Conservation (phyloP, 2,329 filamentous ascomycete genomes). For the Monosporascus sp. region DNA sequence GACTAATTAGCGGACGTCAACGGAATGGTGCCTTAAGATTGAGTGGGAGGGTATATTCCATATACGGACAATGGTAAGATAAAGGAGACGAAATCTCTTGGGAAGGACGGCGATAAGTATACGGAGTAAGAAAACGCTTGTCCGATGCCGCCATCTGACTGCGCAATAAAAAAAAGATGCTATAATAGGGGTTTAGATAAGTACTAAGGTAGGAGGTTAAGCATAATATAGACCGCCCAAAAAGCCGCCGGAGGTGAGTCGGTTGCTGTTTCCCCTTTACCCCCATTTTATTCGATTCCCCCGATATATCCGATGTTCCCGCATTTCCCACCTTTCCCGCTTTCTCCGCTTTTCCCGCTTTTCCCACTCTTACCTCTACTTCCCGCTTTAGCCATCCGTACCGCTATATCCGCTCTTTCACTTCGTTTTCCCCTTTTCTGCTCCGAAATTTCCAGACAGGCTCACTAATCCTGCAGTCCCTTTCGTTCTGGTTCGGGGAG, state of each 20-base stretch:
- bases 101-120: too few species aligned
- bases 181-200: too few species aligned
- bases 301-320: not conserved
- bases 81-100: too few species aligned
- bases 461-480: too few species aligned
- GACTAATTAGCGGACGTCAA: not conserved
- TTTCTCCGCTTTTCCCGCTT: slow-evolving; percentile 2
- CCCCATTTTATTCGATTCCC: not conserved
- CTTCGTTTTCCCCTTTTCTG: not conserved
- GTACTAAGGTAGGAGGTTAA: too few species aligned
- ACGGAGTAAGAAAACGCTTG: not conserved
- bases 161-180: not conserved
- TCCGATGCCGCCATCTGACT: too few species aligned
- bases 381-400: not conserved
- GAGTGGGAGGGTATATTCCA: too few species aligned
- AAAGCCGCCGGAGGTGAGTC: too few species aligned
- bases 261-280: too few species aligned
- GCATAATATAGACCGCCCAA: too few species aligned
- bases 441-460: not conserved
- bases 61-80: too few species aligned
- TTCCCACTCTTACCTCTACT: not conserved
- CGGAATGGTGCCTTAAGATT: too few species aligned
- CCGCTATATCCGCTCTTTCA: not conserved
- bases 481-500: not conserved
- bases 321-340: not conserved